Conservation (phyloP, 139 green algal species). For the Pleodorina starrii region DNA sequence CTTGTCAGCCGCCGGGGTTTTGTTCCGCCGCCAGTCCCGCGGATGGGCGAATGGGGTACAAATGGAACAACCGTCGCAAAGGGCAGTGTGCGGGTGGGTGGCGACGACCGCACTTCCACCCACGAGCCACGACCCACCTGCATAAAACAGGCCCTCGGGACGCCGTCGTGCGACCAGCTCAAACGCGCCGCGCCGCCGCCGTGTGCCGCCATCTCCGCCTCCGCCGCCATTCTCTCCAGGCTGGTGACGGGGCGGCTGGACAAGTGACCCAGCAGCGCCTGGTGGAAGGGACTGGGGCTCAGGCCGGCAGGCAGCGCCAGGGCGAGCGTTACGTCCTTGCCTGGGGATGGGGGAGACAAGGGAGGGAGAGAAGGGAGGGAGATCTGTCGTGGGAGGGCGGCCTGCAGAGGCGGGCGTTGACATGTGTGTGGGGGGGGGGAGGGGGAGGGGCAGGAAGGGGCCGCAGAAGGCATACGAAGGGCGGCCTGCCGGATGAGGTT, state of each 20-base stretch:
- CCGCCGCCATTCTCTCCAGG: conserved; percentile 19
- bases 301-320: conserved; percentile 1
- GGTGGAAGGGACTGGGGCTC: background rate
- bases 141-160: background rate
- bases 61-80: too few relatives aligned
- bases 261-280: conserved; percentile 5
- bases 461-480: background rate
- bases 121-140: background rate
- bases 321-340: background rate
- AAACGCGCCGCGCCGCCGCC: background rate
- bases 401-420: too few relatives aligned
- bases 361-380: too few relatives aligned
- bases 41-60: too few relatives aligned
- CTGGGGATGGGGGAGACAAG: conserved; percentile 9
- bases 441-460: background rate
- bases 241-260: background rate
- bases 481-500: background rate
- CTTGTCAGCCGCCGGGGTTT: too few relatives aligned
- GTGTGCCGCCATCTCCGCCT: background rate
- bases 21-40: too few relatives aligned
- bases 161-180: conserved; percentile 10
- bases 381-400: too few relatives aligned
- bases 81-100: too few relatives aligned
- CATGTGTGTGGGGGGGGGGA: background rate
- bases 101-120: too few relatives aligned